These are phyloP conservation scores for Pythium oligandrum DNA, from an alignment of 352 stramenopile species.

Conservation along the genomic window DNA sequence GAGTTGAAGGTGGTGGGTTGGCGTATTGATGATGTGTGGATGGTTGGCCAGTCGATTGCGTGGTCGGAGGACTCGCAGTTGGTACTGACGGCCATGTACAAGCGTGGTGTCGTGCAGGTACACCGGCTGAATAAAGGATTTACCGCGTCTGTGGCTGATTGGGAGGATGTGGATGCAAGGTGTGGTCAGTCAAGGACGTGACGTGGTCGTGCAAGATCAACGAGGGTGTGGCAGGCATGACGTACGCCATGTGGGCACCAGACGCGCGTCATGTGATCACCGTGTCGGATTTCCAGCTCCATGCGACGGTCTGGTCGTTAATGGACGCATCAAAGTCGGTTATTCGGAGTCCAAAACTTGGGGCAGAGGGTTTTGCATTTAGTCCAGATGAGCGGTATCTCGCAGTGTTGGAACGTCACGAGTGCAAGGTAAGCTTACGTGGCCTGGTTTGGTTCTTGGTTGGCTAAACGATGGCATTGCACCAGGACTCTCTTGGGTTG, in stretches of 20 bases:
- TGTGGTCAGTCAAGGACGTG: slow-evolving; percentile 62
- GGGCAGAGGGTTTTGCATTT: slow-evolving; percentile 59
- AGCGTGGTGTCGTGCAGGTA: slow-evolving; percentile 59
- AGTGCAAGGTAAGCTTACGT: slow-evolving; percentile 54
- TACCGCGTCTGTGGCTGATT: slow-evolving; percentile 8
- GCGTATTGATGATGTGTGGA: background rate
- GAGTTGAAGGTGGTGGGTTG: background rate
- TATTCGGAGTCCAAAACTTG: slow-evolving; percentile 68
- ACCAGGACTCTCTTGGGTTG: slow-evolving; percentile 67
- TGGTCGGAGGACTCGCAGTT: slow-evolving; percentile 70
- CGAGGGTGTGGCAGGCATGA: slow-evolving; percentile 65
- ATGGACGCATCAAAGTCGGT: slow-evolving; percentile 49
- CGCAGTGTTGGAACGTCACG: slow-evolving; percentile 62
- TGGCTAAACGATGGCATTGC: background rate
- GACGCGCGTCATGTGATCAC: slow-evolving; percentile 70
- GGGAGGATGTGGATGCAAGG: slow-evolving; percentile 5
- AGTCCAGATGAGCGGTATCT: slow-evolving; percentile 51
- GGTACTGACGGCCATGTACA: slow-evolving; percentile 57
- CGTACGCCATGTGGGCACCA: slow-evolving; percentile 42
- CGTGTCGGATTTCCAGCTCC: slow-evolving; percentile 81
- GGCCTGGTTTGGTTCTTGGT: background rate
- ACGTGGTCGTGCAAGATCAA: slow-evolving; percentile 73
- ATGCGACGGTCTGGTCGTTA: slow-evolving; percentile 79
- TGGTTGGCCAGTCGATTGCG: slow-evolving; percentile 19
- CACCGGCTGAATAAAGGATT: background rate